Evolutionary conservation across 257 asterid species (phyloP), one percentile per base, ranked within the genome.

Genomic region (Verbascum thapsus): DNA sequence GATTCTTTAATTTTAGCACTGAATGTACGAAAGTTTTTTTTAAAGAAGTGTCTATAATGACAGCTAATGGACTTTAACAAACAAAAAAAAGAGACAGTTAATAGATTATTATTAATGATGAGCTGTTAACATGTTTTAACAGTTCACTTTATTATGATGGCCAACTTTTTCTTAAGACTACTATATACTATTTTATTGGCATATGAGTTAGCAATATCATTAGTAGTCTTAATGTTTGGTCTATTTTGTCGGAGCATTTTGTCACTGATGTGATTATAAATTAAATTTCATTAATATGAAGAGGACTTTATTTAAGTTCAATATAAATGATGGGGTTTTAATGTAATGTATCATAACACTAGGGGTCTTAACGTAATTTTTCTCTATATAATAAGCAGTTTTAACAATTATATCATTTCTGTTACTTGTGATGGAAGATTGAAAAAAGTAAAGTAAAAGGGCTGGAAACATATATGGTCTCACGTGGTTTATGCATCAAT

Each of bases 401-500:
- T 9, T 32, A 3, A 53, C 6, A 30, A 12, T 6, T 4, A 35
- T 8, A 12, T n/a, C 42, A 5, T 44, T 44, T 19, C n/a, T 55
- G n/a, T 54, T 22, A 3, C n/a, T 18, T 13, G 32, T 5, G 48
- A 35, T 0, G 3, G 48, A 54, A 62, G 60, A 50, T 10, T 54
- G 43, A 16, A 47, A 61, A 5, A 11, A 39, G 16, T 11, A 47
- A 51, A 45, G 51, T 30, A 8, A 71, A 69, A 69, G 74, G 40
- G 17, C 2, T 22, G 16, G 35, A 42, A 53, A 68, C 74, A 63
- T 6, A 12, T n/a, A n/a, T n/a, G n/a, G n/a, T n/a, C n/a, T 68
- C 71, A 74, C 79, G 74, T 63, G 79, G 71, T 44, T 22, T 42
- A 35, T 51, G 63, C 70, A 49, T 47, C 61, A 67, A n/a, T 35